Conservation (phyloP, 257 asterid genomes). For the Buddleja alternifolia region DNA sequence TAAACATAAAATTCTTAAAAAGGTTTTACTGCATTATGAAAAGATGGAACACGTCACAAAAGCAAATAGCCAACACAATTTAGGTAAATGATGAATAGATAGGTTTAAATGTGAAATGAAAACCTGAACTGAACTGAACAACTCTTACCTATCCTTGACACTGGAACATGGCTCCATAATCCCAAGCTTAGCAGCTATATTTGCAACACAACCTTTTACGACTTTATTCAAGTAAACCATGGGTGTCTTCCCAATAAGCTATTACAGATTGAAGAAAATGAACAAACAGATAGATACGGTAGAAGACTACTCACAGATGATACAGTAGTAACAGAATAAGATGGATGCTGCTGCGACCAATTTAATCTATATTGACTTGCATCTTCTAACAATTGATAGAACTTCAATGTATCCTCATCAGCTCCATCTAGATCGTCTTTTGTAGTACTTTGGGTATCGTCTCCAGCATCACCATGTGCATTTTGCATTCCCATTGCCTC, state of each 20-base stretch:
- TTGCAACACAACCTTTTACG: slow-evolving; percentile 72
- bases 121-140: slow-evolving; percentile 9
- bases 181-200: slow-evolving; percentile 85
- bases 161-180: slow-evolving; percentile 96
- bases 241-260: slow-evolving; percentile 91
- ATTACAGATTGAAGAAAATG: slow-evolving; percentile 30
- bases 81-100: neutral
- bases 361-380: too few species aligned
- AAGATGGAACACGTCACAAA: neutral
- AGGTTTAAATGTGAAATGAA: neutral
- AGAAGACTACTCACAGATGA: too few species aligned
- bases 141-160: slow-evolving; percentile 83
- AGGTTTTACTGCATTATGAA: neutral
- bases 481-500: too few species aligned
- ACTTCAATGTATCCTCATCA: too few species aligned
- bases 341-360: too few species aligned
- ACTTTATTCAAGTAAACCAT: slow-evolving; percentile 80
- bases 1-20: neutral
- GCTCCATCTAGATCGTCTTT: too few species aligned
- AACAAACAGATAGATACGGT: neutral
- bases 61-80: neutral
- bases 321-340: too few species aligned
- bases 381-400: too few species aligned
- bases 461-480: too few species aligned
- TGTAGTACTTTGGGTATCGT: too few species aligned